These are phyloP conservation scores for Platanthera zijinensis DNA, from an alignment of 106 monocot species.

Conservation along the genomic window DNA sequence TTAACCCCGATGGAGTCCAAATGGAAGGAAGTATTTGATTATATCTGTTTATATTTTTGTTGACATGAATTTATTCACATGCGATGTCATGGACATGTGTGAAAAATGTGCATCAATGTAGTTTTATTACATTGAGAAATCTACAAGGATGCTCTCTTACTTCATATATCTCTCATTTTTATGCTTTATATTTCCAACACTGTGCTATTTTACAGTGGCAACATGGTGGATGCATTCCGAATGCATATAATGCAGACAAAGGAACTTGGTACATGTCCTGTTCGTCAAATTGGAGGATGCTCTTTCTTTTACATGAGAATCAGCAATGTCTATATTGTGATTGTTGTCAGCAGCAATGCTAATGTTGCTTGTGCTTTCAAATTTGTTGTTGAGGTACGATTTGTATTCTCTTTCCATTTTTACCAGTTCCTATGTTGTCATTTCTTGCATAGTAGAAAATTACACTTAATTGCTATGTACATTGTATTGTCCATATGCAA, in stretches of 20 bases:
- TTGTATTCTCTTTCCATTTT: not conserved
- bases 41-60: not conserved
- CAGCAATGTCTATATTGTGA: constrained; percentile 98
- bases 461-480: not conserved
- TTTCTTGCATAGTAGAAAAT: not conserved
- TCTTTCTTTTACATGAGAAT: constrained; percentile 99
- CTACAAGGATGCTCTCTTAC: not conserved
- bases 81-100: not conserved
- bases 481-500: not conserved
- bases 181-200: not conserved
- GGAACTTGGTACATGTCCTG: constrained; percentile 95
- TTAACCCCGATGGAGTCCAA: not conserved
- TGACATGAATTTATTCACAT: not conserved
- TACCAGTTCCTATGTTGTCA: not conserved
- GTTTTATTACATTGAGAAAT: not conserved
- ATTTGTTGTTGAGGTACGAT: constrained; percentile 92
- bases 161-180: not conserved
- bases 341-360: constrained; percentile 98
- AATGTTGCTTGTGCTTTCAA: constrained; percentile 99
- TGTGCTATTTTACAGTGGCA: constrained; percentile 42
- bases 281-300: constrained; percentile 93
- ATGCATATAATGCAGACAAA: constrained; percentile 99
- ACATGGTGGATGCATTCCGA: constrained; percentile 99
- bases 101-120: not conserved
- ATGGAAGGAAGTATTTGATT: not conserved